phyloP scores from a whole-genome alignment of 2,329 filamentous ascomycete genomes.

The Penicillium rolfsii region DNA sequence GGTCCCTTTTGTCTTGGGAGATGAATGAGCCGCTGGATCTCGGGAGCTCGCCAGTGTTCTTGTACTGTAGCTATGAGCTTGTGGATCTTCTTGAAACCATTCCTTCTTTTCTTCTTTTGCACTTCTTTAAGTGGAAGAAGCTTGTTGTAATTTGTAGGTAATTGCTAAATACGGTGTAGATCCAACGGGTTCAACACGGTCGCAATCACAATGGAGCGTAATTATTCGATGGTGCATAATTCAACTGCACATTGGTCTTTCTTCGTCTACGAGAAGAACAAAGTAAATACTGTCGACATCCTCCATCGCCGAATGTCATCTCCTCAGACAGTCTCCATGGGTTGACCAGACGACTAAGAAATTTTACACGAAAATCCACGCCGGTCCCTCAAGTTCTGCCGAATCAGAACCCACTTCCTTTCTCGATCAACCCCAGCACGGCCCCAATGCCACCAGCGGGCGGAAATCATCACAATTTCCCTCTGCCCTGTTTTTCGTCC shows the following conservation, averaged over 20 bases:
- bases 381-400: conserved; percentile 1
- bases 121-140: neutral
- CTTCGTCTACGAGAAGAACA: neutral
- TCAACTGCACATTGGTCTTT: neutral
- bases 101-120: neutral
- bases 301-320: neutral
- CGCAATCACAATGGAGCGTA: neutral
- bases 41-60: neutral
- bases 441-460: neutral
- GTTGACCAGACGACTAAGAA: neutral
- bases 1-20: conserved; percentile 5
- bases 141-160: neutral
- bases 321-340: neutral
- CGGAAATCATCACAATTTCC: conserved; percentile 15
- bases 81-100: neutral
- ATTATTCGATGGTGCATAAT: neutral
- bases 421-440: neutral
- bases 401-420: neutral
- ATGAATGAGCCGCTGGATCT: neutral
- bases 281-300: neutral
- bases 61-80: neutral
- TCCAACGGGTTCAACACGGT: neutral
- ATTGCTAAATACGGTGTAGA: neutral
- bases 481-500: conserved; percentile 6
- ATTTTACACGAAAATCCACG: neutral